Conservation (phyloP, 768 basidiomycete species). For the Suillus plorans region DNA sequence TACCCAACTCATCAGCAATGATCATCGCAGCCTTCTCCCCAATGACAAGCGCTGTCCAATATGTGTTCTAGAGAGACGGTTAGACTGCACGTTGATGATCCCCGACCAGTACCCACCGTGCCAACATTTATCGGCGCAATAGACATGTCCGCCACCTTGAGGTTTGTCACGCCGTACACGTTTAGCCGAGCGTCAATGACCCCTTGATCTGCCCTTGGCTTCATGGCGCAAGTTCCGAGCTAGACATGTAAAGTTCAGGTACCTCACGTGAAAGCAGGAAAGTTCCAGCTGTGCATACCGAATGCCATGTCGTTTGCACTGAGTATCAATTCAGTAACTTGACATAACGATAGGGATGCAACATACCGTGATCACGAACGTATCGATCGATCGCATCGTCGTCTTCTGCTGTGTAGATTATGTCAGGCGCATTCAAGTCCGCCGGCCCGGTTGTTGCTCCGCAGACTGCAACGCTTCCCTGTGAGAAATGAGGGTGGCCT, state of each 20-base stretch:
- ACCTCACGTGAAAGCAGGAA: neutral
- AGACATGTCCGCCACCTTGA: slow-evolving; percentile 60
- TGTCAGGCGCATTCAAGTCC: slow-evolving; percentile 26
- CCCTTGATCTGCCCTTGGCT: slow-evolving; percentile 52
- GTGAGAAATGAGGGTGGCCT: slow-evolving; percentile 18
- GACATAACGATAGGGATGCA: neutral
- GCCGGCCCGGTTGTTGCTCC: slow-evolving; percentile 17
- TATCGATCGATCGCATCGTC: slow-evolving; percentile 35
- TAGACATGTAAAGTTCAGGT: slow-evolving; percentile 28
- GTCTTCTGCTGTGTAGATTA: slow-evolving; percentile 35
- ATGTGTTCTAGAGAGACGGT: slow-evolving; percentile 31
- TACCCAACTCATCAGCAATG: slow-evolving; percentile 50
- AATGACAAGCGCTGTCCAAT: slow-evolving; percentile 39
- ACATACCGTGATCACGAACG: slow-evolving; percentile 19
- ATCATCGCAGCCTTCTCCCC: slow-evolving; percentile 59
- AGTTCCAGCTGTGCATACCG: slow-evolving; percentile 27
- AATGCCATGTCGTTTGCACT: slow-evolving; percentile 50
- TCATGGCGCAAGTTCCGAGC: slow-evolving; percentile 72
- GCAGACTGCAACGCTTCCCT: slow-evolving; percentile 28
- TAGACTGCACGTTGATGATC: neutral
- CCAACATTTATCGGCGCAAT: slow-evolving; percentile 35
- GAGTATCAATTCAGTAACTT: neutral
- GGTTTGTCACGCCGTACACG: slow-evolving; percentile 56
- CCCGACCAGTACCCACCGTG: slow-evolving; percentile 16
- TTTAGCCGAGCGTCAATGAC: slow-evolving; percentile 61